A percentile compares a stretch with the other conserved stretches of the same genome.
Conservation (phyloP, 805 yeast species). For the Starmerella asiatica region DNA sequence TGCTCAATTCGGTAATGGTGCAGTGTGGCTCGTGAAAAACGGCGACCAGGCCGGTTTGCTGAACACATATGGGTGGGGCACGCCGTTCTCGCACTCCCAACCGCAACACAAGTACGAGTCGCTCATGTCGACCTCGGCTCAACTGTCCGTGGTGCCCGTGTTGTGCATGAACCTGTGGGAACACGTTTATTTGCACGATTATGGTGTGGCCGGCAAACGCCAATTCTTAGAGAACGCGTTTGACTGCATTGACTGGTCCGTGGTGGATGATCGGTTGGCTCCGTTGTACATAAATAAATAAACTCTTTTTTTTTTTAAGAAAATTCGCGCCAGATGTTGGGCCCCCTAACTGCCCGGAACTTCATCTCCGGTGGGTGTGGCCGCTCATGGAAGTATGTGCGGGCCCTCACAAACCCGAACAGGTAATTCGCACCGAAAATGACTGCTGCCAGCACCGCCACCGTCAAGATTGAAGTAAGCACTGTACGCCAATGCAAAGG, state of each 20-base stretch:
- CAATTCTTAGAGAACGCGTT: constrained; percentile 60
- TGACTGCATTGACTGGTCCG: constrained; percentile 72
- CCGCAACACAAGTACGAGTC: constrained; percentile 1
- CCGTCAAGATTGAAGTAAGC: neutral
- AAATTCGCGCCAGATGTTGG: neutral
- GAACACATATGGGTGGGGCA: constrained; percentile 87
- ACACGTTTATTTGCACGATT: constrained; percentile 67
- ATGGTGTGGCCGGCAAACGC: constrained; percentile 65
- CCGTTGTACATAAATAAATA: neutral
- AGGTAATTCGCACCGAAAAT: constrained; percentile 13
- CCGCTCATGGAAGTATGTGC: constrained; percentile 4
- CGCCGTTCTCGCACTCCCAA: constrained; percentile 40
- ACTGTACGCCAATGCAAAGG: constrained; percentile 37
- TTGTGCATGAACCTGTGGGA: constrained; percentile 78
- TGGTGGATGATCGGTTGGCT: constrained; percentile 17
- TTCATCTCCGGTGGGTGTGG: neutral
- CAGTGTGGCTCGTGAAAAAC: constrained; percentile 72
- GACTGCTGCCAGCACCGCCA: neutral
- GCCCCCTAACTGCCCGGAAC: neutral
- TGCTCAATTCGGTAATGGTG: constrained; percentile 81
- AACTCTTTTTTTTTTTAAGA: neutral
- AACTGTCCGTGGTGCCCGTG: constrained; percentile 35
- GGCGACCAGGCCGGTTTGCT: constrained; percentile 41
- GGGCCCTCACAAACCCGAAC: constrained; percentile 17
- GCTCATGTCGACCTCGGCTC: constrained; percentile 5